These are phyloP conservation scores for Elaeagnus macrophylla DNA, from an alignment of 306 rosid species.

Conservation along the genomic window DNA sequence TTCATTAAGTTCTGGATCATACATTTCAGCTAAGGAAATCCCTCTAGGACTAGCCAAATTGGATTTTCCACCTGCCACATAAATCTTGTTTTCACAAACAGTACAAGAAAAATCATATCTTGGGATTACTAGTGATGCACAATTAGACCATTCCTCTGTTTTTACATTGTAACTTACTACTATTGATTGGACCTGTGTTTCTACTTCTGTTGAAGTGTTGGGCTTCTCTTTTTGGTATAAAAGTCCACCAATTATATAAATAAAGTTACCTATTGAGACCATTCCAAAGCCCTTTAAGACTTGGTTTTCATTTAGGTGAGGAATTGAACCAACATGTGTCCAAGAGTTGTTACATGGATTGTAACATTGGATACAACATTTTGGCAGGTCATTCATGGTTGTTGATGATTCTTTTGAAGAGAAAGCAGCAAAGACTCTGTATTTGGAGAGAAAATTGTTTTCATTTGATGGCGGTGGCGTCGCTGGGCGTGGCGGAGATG, in stretches of 20 bases:
- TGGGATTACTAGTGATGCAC: constrained; percentile 17
- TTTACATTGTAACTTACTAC: constrained; percentile 20
- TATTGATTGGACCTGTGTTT: constrained; percentile 7
- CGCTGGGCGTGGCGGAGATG: no score
- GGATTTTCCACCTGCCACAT: constrained; percentile 26
- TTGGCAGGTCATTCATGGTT: no score
- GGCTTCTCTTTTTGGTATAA: constrained; percentile 6
- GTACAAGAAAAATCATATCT: constrained; percentile 28
- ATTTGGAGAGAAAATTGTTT: no score
- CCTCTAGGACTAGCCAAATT: constrained; percentile 6
- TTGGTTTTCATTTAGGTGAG: constrained; percentile 18
- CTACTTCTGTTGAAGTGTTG: not conserved
- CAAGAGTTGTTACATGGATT: constrained; percentile 20
- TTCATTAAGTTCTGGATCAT: constrained; percentile 15
- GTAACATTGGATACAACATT: constrained; percentile 4
- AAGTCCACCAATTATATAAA: constrained; percentile 24
- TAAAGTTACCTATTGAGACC: constrained; percentile 17
- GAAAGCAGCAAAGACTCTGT: no score
- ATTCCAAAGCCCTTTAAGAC: constrained; percentile 29
- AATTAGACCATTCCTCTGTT: constrained; percentile 8
- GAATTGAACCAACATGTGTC: constrained; percentile 13
- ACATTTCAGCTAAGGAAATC: constrained; percentile 22
- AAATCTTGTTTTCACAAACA: constrained; percentile 18
- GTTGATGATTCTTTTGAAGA: no score
- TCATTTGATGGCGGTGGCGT: no score